Conservation (phyloP, 2,329 filamentous ascomycete genomes). For the Neurospora sp. region DNA sequence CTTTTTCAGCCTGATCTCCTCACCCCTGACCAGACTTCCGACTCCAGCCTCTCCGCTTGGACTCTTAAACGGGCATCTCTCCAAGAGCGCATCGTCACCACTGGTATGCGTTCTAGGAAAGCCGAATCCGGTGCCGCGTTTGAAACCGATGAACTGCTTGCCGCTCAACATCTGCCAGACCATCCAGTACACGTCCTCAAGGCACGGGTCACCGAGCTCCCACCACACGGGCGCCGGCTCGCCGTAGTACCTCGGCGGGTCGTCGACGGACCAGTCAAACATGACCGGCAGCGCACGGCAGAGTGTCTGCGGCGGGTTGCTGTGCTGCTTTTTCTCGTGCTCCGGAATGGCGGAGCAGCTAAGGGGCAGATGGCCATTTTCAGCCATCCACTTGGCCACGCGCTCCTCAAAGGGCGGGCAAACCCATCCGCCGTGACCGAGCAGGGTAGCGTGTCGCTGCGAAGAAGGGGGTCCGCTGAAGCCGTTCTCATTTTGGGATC, state of each 20-base stretch:
- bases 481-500: slow-evolving; percentile 3
- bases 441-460: slow-evolving; percentile 9
- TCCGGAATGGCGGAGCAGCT: not conserved
- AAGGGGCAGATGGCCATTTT: not conserved
- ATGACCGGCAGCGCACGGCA: slow-evolving; percentile 4
- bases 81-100: slow-evolving; percentile 4
- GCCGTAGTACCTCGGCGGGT: slow-evolving; percentile 9
- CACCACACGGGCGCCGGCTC: slow-evolving; percentile 14
- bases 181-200: slow-evolving; percentile 20
- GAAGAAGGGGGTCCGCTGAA: slow-evolving; percentile 10
- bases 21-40: not conserved
- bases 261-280: slow-evolving; percentile 6
- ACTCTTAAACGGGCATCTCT: slow-evolving; percentile 10
- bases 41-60: slow-evolving; percentile 7
- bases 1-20: not conserved
- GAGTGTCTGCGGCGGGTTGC: slow-evolving; percentile 3
- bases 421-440: slow-evolving; percentile 18
- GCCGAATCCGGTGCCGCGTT: slow-evolving; percentile 11
- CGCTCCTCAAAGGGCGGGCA: slow-evolving; percentile 17
- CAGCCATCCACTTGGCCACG: slow-evolving; percentile 1
- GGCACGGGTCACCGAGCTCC: slow-evolving; percentile 14
- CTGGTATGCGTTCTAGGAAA: not conserved
- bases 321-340: slow-evolving; percentile 4
- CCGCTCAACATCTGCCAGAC: slow-evolving; percentile 15
- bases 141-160: slow-evolving; percentile 14